Base-by-base conservation (phyloP, 352 stramenopile genomes). In the Blastocystis sp. region DNA sequence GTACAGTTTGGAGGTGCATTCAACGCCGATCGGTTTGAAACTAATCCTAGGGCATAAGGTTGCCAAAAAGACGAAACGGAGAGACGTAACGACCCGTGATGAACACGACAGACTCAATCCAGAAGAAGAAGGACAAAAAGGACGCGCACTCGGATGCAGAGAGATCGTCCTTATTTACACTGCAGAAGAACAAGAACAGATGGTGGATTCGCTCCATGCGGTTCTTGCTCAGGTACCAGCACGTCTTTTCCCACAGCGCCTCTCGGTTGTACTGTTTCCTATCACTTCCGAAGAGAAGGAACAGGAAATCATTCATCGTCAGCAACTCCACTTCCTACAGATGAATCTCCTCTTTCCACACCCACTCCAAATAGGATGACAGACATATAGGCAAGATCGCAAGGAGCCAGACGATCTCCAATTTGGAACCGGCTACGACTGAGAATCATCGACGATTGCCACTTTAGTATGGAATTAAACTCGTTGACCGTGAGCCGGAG, bases 71-170 rank as follows among this genome's bases (percentile, higher is more conserved):
- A 57, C 21, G 45, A 9, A 52, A 42, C 21, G 64, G 64, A n/a
- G 64, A 74, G 24, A 9, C 21, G 34, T 52, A 52, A 48, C 42
- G n/a, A 4, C 54, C 48, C 34, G 48, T 21, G 34, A 28, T 84
- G 48, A 43, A 84, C 34, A 40, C 42, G 0, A 68, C 6, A 48
- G 28, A 54, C n/a, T 42, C 74, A 52, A 70, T 45, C 40, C 52
- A 69, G 60, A 54, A 45, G 64, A 74, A 70, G 28, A 84, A 21
- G 52, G 74, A 34, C 2, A 63, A 57, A 19, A 64, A 62, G 3
- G n/a, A 38, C n/a, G 45, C 66, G 1, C 24, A 69, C 34, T 84
- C 45, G 38, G 10, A 28, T 38, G 21, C 34, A 9, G 74, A 43
- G 2, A 84, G 74, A 70, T 38, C n/a, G 28, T 84, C 45, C 21